Percentiles rank a stretch among this genome's conserved stretches.
Conservation (phyloP, 306 rosid genomes). For the Lagenaria siceraria region DNA sequence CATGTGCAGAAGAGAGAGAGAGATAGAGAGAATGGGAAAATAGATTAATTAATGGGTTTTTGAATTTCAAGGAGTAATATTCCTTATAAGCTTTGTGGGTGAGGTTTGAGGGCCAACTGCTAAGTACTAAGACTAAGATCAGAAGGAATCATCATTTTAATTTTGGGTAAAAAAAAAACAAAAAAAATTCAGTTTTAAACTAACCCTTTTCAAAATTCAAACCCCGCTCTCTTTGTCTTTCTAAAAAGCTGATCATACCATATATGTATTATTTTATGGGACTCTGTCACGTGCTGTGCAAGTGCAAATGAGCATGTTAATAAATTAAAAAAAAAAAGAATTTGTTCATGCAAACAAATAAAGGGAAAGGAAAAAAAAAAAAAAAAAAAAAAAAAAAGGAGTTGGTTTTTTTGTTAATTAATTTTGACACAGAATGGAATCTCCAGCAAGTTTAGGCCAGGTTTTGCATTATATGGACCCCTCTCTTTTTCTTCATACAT, state of each 20-base stretch:
- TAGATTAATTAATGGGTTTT: neutral
- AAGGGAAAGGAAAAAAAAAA: neutral
- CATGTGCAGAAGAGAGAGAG: neutral
- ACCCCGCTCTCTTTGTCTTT: neutral
- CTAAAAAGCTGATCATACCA: neutral
- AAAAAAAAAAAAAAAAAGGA: too few species aligned
- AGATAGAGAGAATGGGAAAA: neutral
- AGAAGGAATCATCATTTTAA: neutral
- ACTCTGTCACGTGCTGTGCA: neutral
- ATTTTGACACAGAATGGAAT: too few species aligned
- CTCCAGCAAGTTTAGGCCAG: too few species aligned
- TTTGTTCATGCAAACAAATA: neutral
- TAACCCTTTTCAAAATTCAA: neutral
- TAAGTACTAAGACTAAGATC: neutral
- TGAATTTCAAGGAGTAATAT: neutral
- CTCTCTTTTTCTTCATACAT: too few species aligned
- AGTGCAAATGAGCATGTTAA: neutral
- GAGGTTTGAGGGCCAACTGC: neutral
- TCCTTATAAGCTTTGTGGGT: neutral
- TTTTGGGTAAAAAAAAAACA: neutral
- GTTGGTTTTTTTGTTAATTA: too few species aligned
- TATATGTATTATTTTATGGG: neutral
- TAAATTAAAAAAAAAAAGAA: neutral
- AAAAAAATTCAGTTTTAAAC: too few species aligned
- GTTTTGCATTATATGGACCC: too few species aligned